These are phyloP conservation scores for Staphylotrichum longicolle DNA, from an alignment of 495 filamentous ascomycete genomes.

Conservation along the genomic window DNA sequence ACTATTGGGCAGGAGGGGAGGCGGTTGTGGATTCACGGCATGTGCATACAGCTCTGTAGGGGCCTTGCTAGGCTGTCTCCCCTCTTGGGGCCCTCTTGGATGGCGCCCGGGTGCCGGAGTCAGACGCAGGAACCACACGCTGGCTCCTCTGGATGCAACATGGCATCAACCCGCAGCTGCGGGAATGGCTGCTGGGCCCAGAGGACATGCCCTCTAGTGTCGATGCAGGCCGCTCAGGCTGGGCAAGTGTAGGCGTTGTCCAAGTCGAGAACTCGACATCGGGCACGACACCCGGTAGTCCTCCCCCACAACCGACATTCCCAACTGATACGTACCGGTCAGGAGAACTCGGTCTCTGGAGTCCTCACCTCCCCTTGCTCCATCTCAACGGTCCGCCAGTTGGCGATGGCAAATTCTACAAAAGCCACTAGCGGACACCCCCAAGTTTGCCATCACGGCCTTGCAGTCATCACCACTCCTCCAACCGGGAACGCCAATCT, in stretches of 20 bases:
- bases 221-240: background rate
- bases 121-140: constrained; percentile 15
- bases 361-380: constrained; percentile 14
- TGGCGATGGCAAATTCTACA: constrained; percentile 34
- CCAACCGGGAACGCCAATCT: constrained; percentile 26
- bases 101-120: constrained; percentile 16
- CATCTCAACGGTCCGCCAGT: constrained; percentile 21
- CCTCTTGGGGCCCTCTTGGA: background rate
- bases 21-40: constrained; percentile 20
- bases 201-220: background rate
- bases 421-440: constrained; percentile 28
- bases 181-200: constrained; percentile 22
- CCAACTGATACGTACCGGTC: constrained; percentile 21
- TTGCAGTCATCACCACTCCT: constrained; percentile 28
- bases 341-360: constrained; percentile 16
- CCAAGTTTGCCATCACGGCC: constrained; percentile 18
- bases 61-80: constrained; percentile 16
- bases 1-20: constrained; percentile 1
- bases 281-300: constrained; percentile 7
- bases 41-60: constrained; percentile 24
- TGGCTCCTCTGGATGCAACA: constrained; percentile 15
- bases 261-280: background rate
- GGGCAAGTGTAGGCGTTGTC: constrained; percentile 9
- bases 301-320: background rate
- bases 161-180: constrained; percentile 23